Evolutionary conservation across 2,329 filamentous ascomycete genomes (phyloP), one percentile per base, ranked within the genome.

Genomic region (Hysterium pulicare): DNA sequence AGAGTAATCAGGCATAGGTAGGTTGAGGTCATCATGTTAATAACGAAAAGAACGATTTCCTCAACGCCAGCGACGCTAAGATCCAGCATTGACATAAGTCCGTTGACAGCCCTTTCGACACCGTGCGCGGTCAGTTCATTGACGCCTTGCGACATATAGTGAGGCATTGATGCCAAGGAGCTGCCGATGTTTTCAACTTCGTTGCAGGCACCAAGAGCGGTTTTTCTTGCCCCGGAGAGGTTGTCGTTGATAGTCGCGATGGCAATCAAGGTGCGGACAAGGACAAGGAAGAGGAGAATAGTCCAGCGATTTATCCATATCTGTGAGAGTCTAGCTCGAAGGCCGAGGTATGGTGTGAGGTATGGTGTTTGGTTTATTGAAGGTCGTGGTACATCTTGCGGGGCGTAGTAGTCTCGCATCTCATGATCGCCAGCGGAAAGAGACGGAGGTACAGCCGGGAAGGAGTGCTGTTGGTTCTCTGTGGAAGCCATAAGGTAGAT

Each of bases 261-360:
- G 28, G 90, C 82, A 46, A 97, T 74, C 40, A 98, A 71, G 46
- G 91, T 79, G 44, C 90, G 82, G 49, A 86, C 80, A 40, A 98
- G 82, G 42, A 97, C 84, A 41, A 98, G 82, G 45, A 95, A 68
- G 36, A 97, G 76, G 36, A 98, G 77, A 46, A 97, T 76, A 30
- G 93, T 97, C 93, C 93, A 98, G 68, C 87, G 82, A 74, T 98
- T 97, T 72, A 98, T 83, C 90, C 91, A 96, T 67, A 94, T 79
- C 74, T 98, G 93, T 40, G 93, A 97, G 58, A 97, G 78, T 59
- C 90, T 84, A 57, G 91, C 84, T 60, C 83, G 82, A 61, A 96
- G 82, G 57, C 90, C 90, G 50, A 98, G 86, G 67, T 97, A 97
- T 48, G 93, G 91, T 50, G 90, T 96, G 61, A 86, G 78, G 62